These are phyloP conservation scores for Dipteronia dyeriana DNA, from an alignment of 345 rosid genomes.

Conservation along the genomic window DNA sequence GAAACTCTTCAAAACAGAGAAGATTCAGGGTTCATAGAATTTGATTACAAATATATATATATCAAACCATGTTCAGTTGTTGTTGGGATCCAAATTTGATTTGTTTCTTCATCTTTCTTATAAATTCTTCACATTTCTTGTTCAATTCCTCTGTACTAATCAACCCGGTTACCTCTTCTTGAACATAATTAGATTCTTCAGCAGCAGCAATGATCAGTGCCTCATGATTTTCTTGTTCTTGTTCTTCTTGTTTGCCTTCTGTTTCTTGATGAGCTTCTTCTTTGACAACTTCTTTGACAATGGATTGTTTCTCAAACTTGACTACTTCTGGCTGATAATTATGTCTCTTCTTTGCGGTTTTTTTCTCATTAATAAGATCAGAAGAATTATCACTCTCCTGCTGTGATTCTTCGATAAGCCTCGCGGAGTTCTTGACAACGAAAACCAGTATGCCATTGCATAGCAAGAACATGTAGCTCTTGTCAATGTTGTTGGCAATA, in stretches of 20 bases:
- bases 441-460: conserved; percentile 70
- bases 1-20: too few relatives aligned
- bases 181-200: conserved; percentile 21
- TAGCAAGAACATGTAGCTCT: conserved; percentile 66
- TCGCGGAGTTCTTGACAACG: conserved; percentile 47
- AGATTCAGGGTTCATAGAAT: too few relatives aligned
- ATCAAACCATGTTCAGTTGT: too few relatives aligned
- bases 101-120: conserved; percentile 51
- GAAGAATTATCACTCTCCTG: conserved; percentile 9
- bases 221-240: conserved; percentile 15
- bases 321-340: conserved; percentile 9
- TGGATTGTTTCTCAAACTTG: conserved; percentile 13
- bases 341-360: conserved; percentile 3
- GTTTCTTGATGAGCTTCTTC: neutral
- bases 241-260: conserved; percentile 24
- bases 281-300: conserved; percentile 11
- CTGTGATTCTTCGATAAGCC: conserved; percentile 27
- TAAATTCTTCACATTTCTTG: conserved; percentile 73
- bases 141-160: conserved; percentile 62
- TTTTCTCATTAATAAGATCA: neutral
- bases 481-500: conserved; percentile 36
- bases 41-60: too few relatives aligned
- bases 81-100: conserved; percentile 29
- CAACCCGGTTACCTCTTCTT: conserved; percentile 21
- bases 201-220: conserved; percentile 1